Percentiles rank a stretch among this genome's conserved stretches.
Conservation (phyloP, 2,329 filamentous ascomycete species). For the Fusarium redolens region DNA sequence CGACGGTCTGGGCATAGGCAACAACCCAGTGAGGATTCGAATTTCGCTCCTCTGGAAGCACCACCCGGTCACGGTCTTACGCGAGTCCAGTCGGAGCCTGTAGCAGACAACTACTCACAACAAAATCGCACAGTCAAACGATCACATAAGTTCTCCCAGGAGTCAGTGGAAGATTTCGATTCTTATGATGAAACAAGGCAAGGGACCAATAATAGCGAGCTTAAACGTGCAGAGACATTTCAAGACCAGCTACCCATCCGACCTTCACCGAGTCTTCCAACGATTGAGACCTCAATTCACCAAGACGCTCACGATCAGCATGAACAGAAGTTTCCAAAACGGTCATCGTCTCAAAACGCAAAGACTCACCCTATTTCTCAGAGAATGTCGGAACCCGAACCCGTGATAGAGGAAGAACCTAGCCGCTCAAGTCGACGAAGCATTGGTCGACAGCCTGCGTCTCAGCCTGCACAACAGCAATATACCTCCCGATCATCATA, state of each 20-base stretch:
- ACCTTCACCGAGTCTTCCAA: slow-evolving; percentile 53
- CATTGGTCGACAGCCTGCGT: slow-evolving; percentile 26
- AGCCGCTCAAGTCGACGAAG: slow-evolving; percentile 54
- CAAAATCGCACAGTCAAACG: slow-evolving; percentile 62
- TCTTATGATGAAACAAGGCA: slow-evolving; percentile 57
- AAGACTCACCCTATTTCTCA: slow-evolving; percentile 58
- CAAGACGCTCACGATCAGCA: slow-evolving; percentile 51
- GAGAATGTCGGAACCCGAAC: slow-evolving; percentile 42
- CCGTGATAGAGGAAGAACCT: slow-evolving; percentile 55
- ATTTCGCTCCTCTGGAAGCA: slow-evolving; percentile 56
- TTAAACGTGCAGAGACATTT: slow-evolving; percentile 40
- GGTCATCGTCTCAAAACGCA: slow-evolving; percentile 65
- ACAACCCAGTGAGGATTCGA: slow-evolving; percentile 65
- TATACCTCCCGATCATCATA: slow-evolving; percentile 45
- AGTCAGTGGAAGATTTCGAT: slow-evolving; percentile 57
- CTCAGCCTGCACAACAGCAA: slow-evolving; percentile 42
- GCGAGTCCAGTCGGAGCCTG: slow-evolving; percentile 77
- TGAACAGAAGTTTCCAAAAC: slow-evolving; percentile 59
- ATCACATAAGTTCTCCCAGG: slow-evolving; percentile 62
- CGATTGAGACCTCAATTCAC: slow-evolving; percentile 72
- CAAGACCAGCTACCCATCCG: slow-evolving; percentile 51
- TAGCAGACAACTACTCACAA: slow-evolving; percentile 65
- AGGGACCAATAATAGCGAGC: slow-evolving; percentile 41
- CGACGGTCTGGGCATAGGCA: slow-evolving; percentile 74
- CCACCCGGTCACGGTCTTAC: slow-evolving; percentile 65